Percentiles rank a stretch among this genome's conserved stretches.
phyloP scores from a whole-genome alignment of 768 basidiomycete genomes.

The Suillus sp. region DNA sequence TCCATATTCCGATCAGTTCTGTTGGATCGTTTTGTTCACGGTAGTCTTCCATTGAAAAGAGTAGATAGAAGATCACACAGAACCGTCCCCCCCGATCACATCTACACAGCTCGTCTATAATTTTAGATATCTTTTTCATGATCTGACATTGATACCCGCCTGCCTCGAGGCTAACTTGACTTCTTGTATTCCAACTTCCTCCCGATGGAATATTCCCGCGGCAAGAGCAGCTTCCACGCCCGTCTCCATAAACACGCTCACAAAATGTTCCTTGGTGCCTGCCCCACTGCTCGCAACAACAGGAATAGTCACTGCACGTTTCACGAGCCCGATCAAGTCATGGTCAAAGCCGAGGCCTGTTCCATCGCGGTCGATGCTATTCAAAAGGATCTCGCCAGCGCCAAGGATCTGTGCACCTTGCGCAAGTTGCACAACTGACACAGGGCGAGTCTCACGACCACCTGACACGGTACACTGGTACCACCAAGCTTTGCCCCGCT shows the following conservation, averaged over 20 bases:
- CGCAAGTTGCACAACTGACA: conserved; percentile 92
- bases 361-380: conserved; percentile 96
- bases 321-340: conserved; percentile 77
- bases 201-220: conserved; percentile 95
- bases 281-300: conserved; percentile 96
- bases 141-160: conserved; percentile 53
- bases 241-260: conserved; percentile 81
- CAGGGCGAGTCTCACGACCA: conserved; percentile 77
- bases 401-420: conserved; percentile 88
- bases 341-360: conserved; percentile 91
- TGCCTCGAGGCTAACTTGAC: conserved; percentile 65
- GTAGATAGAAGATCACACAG: not conserved
- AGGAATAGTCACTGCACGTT: conserved; percentile 78
- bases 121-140: conserved; percentile 14
- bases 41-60: not conserved
- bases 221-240: conserved; percentile 90
- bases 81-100: not conserved
- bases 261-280: conserved; percentile 79
- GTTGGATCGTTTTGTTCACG: not conserved
- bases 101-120: not conserved
- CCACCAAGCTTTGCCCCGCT: conserved; percentile 88
- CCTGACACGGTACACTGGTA: conserved; percentile 98
- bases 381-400: conserved; percentile 93
- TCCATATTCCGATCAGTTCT: not conserved
- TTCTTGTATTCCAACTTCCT: conserved; percentile 79